These are phyloP conservation scores for Erythrobasidium hasegawianum DNA, from an alignment of 1,284 basidiomycete genomes.

Conservation along the genomic window DNA sequence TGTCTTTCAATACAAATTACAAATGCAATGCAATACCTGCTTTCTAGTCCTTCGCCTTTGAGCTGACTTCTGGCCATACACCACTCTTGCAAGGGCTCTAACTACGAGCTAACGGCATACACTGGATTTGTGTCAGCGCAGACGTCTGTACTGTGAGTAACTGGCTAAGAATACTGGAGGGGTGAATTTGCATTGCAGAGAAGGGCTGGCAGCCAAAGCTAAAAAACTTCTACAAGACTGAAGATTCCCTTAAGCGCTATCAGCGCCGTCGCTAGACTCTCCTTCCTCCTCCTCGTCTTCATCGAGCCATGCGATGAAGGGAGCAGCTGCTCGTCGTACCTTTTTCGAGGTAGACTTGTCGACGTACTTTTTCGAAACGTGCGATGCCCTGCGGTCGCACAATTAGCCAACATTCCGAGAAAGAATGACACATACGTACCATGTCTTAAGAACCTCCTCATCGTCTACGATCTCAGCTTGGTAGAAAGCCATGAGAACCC, in stretches of 20 bases:
- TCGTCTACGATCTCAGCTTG: conserved; percentile 94
- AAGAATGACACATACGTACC: neutral
- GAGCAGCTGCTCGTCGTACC: conserved; percentile 90
- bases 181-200: too few relatives aligned
- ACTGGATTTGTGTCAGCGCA: too few relatives aligned
- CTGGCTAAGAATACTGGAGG: too few relatives aligned
- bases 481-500: conserved; percentile 92
- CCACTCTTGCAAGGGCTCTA: too few relatives aligned
- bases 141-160: too few relatives aligned
- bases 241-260: conserved; percentile 24
- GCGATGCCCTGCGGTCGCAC: conserved; percentile 16
- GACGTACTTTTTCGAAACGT: conserved; percentile 64
- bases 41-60: too few relatives aligned
- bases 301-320: conserved; percentile 67
- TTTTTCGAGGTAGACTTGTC: conserved; percentile 93
- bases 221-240: too few relatives aligned
- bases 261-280: conserved; percentile 26
- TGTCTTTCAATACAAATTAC: too few relatives aligned
- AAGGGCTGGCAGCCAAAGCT: too few relatives aligned
- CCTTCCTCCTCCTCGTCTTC: conserved; percentile 47
- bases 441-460: conserved; percentile 56
- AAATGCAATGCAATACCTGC: too few relatives aligned
- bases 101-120: too few relatives aligned
- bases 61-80: too few relatives aligned
- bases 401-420: neutral